Evolutionary conservation across 2,329 filamentous ascomycete genomes (phyloP).

Genomic region (Diaporthe destruens): DNA sequence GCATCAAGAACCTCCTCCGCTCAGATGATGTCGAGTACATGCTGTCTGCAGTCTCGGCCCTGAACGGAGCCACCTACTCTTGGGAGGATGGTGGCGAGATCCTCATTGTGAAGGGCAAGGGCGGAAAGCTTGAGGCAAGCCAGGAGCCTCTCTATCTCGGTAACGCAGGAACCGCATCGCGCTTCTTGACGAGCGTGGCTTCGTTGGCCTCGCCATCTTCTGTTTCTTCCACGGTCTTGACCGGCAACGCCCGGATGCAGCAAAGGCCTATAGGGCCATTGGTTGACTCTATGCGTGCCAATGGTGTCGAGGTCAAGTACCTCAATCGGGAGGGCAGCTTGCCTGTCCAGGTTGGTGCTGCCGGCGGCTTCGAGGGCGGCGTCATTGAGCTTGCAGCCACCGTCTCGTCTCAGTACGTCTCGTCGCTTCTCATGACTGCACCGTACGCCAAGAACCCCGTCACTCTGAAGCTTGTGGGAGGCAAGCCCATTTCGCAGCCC

Average conservation of each 20-base stretch:
- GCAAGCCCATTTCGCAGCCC: slow-evolving; percentile 94
- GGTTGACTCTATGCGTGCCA: slow-evolving; percentile 87
- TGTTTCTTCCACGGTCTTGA: slow-evolving; percentile 80
- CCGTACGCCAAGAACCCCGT: slow-evolving; percentile 96
- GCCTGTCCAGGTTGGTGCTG: slow-evolving; percentile 84
- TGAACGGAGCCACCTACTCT: slow-evolving; percentile 88
- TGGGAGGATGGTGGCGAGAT: slow-evolving; percentile 97
- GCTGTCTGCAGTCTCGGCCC: slow-evolving; percentile 87
- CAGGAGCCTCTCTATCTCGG: slow-evolving; percentile 87
- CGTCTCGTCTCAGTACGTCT: slow-evolving; percentile 99
- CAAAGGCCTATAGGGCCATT: slow-evolving; percentile 92
- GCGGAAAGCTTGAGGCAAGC: slow-evolving; percentile 85
- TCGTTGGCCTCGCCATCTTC: slow-evolving; percentile 80
- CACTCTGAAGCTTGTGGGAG: slow-evolving; percentile 90
- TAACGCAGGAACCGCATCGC: slow-evolving; percentile 95
- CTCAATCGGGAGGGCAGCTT: slow-evolving; percentile 86
- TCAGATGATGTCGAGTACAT: slow-evolving; percentile 98
- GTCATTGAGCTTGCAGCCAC: slow-evolving; percentile 93
- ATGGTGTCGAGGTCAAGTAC: slow-evolving; percentile 90
- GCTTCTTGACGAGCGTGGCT: slow-evolving; percentile 93
- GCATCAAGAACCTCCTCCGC: slow-evolving; percentile 91
- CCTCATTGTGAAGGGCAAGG: slow-evolving; percentile 88
- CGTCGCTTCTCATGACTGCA: slow-evolving; percentile 94
- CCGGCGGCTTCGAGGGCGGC: slow-evolving; percentile 86
- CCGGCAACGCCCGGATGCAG: slow-evolving; percentile 97